Base-by-base conservation (phyloP, 2,329 filamentous ascomycete genomes). In the Paecilomyces sp. region DNA sequence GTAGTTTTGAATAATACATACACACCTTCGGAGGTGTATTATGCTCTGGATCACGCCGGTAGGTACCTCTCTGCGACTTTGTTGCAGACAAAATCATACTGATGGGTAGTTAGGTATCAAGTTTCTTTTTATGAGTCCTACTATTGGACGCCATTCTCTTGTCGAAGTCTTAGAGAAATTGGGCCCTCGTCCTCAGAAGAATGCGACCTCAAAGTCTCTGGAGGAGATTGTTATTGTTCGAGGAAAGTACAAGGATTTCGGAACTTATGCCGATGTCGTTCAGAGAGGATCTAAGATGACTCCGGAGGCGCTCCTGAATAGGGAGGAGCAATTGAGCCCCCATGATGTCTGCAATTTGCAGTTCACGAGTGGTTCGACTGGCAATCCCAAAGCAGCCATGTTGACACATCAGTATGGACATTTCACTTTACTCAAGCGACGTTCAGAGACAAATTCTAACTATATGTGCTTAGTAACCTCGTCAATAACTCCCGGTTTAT, bases 1-100 rank as follows among this genome's bases (percentile, higher is more conserved):
- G 89, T 92, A 30, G 90, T 92, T 53, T 77, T 92, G 64, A 92
- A 92, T 76, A 92, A 91, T 75, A 92, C 89, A 0, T 92, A 92
- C 70, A 92, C 89, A 1, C 81, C 86, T 1, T 84, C 82, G 1
- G 89, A 92, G 74, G 85, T 88, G 55, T 81, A 86, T 70, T 88
- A 89, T 72, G 89, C 87, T 9, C 73, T 92, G 30, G 81, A 83
- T 58, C 90, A 91, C 68, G 86, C 88, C 15, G 85, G 86, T 88
- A 74, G 65, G 79, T 71, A 33, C 15, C 15, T 15, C 36, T 1
- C 1, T 7, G 13, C 1, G 34, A 5, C 34, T n/a, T n/a, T 41
- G n/a, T 7, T 41, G 36, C n/a, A n/a, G 13, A 22, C 25, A 28
- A n/a, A 41, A 41, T 41, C 5, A n/a, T 41, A 7, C 36, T 41